Percentiles rank a stretch among this genome's conserved stretches.
Evolutionary conservation across 257 asterid genomes (phyloP).

Genomic region (Echites panduratus): DNA sequence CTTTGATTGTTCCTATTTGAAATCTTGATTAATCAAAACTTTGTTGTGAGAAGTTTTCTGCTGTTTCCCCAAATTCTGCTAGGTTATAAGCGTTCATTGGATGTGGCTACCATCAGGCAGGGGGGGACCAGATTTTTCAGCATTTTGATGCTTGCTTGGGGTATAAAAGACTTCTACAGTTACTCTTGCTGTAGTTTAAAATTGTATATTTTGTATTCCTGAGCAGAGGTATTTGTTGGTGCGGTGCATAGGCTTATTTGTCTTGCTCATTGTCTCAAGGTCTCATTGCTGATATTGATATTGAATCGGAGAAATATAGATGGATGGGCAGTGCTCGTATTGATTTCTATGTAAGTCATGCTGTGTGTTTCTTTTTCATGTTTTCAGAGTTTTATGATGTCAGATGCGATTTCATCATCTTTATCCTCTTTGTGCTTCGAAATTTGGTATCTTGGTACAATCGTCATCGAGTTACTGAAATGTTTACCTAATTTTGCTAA

Average conservation of each 20-base stretch:
- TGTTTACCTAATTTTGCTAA: background rate
- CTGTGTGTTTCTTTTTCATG: background rate
- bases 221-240: background rate
- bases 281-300: constrained; percentile 92
- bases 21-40: background rate
- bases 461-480: background rate
- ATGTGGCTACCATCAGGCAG: constrained; percentile 74
- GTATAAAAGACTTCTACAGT: constrained; percentile 31
- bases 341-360: constrained; percentile 77
- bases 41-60: constrained; percentile 4
- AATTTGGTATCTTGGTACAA: background rate
- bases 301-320: constrained; percentile 94
- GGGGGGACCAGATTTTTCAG: constrained; percentile 63
- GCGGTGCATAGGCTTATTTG: background rate
- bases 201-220: background rate
- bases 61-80: constrained; percentile 26
- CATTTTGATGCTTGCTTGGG: constrained; percentile 96
- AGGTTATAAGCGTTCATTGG: constrained; percentile 80
- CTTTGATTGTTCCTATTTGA: constrained; percentile 1
- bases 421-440: background rate
- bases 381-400: background rate
- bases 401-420: background rate
- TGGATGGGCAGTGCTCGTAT: constrained; percentile 99
- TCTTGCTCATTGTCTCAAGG: constrained; percentile 38
- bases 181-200: constrained; percentile 6